phyloP scores from a whole-genome alignment of 202 grass and related monocot species.

The Cymbopogon flexuosus region DNA sequence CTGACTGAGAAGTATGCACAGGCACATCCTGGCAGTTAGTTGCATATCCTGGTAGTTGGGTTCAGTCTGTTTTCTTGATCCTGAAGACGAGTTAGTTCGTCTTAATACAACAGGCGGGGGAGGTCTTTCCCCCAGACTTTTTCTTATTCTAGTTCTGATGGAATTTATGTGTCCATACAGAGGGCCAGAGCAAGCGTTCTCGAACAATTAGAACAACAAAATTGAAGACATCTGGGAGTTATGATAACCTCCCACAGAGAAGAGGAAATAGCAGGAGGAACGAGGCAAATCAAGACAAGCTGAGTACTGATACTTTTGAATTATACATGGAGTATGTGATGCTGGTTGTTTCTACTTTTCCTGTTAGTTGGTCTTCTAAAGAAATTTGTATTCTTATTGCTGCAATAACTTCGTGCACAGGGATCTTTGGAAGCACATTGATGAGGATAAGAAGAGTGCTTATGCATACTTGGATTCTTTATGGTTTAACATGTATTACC shows the following conservation, averaged over 20 bases:
- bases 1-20: neutral
- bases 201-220: constrained; percentile 30
- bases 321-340: constrained; percentile 77
- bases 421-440: constrained; percentile 64
- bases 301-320: constrained; percentile 68
- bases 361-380: constrained; percentile 2
- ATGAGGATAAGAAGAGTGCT: constrained; percentile 62
- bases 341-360: neutral
- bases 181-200: constrained; percentile 32
- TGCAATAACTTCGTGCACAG: constrained; percentile 38
- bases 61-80: neutral
- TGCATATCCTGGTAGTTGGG: neutral
- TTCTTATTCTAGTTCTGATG: neutral
- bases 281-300: constrained; percentile 50
- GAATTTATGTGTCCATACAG: constrained; percentile 20
- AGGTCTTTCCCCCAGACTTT: neutral
- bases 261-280: constrained; percentile 31
- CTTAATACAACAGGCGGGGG: neutral
- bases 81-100: neutral
- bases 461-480: constrained; percentile 82
- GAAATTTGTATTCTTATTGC: constrained; percentile 12
- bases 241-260: constrained; percentile 23
- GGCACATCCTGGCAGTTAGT: neutral
- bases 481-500: constrained; percentile 80
- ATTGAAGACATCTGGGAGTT: constrained; percentile 11